A percentile compares a stretch with the other conserved stretches of the same genome.
phyloP scores from a whole-genome alignment of 2,329 filamentous ascomycete genomes.

The Malbranchea zuffiana region DNA sequence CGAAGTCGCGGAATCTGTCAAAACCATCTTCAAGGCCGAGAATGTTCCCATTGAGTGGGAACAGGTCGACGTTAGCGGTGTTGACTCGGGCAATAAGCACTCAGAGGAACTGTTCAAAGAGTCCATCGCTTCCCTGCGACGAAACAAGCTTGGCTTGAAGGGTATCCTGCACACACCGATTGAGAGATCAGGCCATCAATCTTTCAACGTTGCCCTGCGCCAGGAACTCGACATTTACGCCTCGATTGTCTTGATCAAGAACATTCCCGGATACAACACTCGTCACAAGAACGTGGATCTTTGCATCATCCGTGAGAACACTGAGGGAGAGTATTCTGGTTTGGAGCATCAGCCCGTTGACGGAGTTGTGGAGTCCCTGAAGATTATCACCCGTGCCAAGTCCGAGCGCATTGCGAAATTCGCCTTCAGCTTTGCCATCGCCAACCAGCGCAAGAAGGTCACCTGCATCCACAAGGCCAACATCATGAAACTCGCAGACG shows the following conservation, averaged over 20 bases:
- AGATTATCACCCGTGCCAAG: conserved; percentile 99
- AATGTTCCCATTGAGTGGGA: conserved; percentile 99
- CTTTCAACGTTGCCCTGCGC: conserved; percentile 97
- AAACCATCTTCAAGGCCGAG: conserved; percentile 99
- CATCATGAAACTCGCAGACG: conserved; percentile 99
- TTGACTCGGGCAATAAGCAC: conserved; percentile 73
- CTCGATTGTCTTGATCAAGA: conserved; percentile 96
- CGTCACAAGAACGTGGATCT: conserved; percentile 95
- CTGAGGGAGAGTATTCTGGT: conserved; percentile 98
- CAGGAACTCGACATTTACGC: conserved; percentile 99
- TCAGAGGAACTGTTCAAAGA: conserved; percentile 93
- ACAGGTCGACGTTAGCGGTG: conserved; percentile 88
- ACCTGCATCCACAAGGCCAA: conserved; percentile 99
- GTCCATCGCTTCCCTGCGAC: conserved; percentile 85
- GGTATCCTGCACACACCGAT: conserved; percentile 97
- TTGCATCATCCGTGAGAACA: conserved; percentile 99
- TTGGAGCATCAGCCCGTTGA: conserved; percentile 96
- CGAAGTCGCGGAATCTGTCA: conserved; percentile 95
- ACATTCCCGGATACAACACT: conserved; percentile 96
- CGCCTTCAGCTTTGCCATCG: conserved; percentile 92
- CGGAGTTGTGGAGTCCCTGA: conserved; percentile 96
- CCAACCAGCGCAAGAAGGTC: conserved; percentile 98
- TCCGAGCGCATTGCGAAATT: conserved; percentile 99
- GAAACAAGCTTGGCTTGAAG: conserved; percentile 98
- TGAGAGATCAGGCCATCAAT: conserved; percentile 92